Conservation (phyloP, 345 rosid genomes). For the Anacardium occidentale region DNA sequence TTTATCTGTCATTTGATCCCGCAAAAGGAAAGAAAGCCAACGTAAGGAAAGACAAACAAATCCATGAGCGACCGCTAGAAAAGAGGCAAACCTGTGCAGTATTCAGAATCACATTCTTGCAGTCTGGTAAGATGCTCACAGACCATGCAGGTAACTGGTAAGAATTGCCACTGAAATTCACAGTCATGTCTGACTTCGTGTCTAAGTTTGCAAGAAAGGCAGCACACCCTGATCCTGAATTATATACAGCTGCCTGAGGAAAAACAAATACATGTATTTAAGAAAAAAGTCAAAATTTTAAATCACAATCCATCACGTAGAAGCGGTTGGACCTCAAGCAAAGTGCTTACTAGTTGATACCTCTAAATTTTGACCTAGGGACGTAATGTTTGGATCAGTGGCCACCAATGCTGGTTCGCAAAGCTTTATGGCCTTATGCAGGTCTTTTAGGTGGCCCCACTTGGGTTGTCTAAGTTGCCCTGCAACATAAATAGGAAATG, state of each 20-base stretch:
- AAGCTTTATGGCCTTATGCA: constrained; percentile 90
- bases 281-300: not conserved
- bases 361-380: constrained; percentile 78
- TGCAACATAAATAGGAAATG: constrained; percentile 28
- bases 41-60: not conserved
- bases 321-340: not conserved
- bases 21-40: not conserved
- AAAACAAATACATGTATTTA: not conserved
- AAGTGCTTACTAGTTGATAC: constrained; percentile 28
- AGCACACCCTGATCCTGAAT: constrained; percentile 62
- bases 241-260: constrained; percentile 73
- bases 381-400: constrained; percentile 65
- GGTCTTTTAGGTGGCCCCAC: constrained; percentile 87
- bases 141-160: constrained; percentile 91
- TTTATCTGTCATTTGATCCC: constrained; percentile 51
- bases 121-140: constrained; percentile 94
- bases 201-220: constrained; percentile 85
- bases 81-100: constrained; percentile 77
- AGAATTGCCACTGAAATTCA: constrained; percentile 64
- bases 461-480: constrained; percentile 90
- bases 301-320: not conserved
- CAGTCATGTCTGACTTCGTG: constrained; percentile 55
- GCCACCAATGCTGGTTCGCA: constrained; percentile 73
- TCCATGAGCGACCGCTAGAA: not conserved
- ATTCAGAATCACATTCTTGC: constrained; percentile 81